A percentile compares a stretch with the other conserved stretches of the same genome.
Evolutionary conservation across 768 basidiomycete species (phyloP).

Genomic region (Omphalotus guepiniiformis): DNA sequence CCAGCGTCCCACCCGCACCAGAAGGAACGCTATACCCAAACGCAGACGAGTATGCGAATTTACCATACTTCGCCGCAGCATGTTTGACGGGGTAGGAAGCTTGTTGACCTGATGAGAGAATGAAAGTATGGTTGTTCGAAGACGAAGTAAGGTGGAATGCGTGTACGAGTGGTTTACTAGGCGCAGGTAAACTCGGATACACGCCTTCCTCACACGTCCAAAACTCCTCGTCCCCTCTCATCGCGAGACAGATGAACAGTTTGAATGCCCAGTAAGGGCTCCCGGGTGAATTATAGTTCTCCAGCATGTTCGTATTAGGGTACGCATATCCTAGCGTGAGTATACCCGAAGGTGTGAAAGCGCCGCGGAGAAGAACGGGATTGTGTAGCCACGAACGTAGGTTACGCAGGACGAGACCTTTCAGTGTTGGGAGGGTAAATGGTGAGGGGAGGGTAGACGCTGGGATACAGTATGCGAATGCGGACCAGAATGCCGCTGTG

Average conservation of each 20-base stretch:
- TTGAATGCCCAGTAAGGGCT: slow-evolving; percentile 84
- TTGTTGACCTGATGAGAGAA: slow-evolving; percentile 74
- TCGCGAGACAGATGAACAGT: slow-evolving; percentile 62
- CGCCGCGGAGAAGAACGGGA: slow-evolving; percentile 59
- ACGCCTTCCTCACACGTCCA: slow-evolving; percentile 66
- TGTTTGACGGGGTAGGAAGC: slow-evolving; percentile 79
- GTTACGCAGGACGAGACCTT: slow-evolving; percentile 69
- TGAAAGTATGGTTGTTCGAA: slow-evolving; percentile 59
- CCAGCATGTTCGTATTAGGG: slow-evolving; percentile 71
- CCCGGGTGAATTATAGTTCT: slow-evolving; percentile 77
- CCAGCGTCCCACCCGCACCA: slow-evolving; percentile 34
- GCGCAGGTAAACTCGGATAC: slow-evolving; percentile 50
- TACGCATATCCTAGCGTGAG: slow-evolving; percentile 69
- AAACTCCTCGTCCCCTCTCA: slow-evolving; percentile 66
- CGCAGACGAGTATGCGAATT: slow-evolving; percentile 71
- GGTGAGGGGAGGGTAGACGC: slow-evolving; percentile 63
- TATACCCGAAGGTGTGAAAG: slow-evolving; percentile 59
- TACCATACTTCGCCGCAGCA: slow-evolving; percentile 76
- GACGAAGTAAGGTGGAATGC: slow-evolving; percentile 68
- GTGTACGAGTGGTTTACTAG: slow-evolving; percentile 49
- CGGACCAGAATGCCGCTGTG: slow-evolving; percentile 80
- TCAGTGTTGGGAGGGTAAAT: slow-evolving; percentile 70
- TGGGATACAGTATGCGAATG: slow-evolving; percentile 57
- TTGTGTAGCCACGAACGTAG: slow-evolving; percentile 62
- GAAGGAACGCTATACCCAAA: slow-evolving; percentile 77